Base-by-base conservation (phyloP, 768 basidiomycete species). In the Trametes cubensis region DNA sequence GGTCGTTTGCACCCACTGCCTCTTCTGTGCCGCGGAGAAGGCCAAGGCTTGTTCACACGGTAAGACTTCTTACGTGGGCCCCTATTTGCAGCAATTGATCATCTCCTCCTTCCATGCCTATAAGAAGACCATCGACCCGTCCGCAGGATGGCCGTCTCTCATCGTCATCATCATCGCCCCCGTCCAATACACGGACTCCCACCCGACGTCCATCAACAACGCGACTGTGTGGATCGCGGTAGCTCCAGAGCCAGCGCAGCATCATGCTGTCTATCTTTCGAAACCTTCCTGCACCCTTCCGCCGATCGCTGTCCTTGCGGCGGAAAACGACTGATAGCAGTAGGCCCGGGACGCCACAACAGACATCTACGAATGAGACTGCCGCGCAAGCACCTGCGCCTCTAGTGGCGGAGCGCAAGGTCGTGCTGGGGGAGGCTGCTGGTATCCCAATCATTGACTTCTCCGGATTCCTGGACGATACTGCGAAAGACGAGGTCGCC, bases 361-460 rank as follows among this genome's bases (percentile, higher is more conserved):
- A 41, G 10, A 18, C 40, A 41, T 20, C 30, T 34, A 18, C 45
- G 8, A 14, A 20, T 46, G 45, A 20, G 13, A 7, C 45, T 10
- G 21, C 45, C 13, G 5, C 45, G 5, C 20, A 23, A 23, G 42
- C 6, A 7, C 6, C 42, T 10, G 42, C 18, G 42, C 17, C 20
- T 54, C 18, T 2, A 7, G 4, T 11, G 11, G 11, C 18, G 51
- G 39, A 40, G 52, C 38, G 41, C 23, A 25, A 55, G 7, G 25
- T 42, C 6, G 23, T 55, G 1, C 17, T 55, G 7, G 54, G 54
- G 17, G 21, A 55, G 13, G 40, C 54, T 15, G 54, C 34, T 20
- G 54, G 54, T 6, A 63, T 81, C 15, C 67, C 70, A 38, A 69
- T 79, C n/a, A 69, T 83, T 25, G 77, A 83, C 66, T 79, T 82